Evolutionary conservation across 1,139 yeast species (phyloP).

Genomic region (Schwanniomyces etchellsii): DNA sequence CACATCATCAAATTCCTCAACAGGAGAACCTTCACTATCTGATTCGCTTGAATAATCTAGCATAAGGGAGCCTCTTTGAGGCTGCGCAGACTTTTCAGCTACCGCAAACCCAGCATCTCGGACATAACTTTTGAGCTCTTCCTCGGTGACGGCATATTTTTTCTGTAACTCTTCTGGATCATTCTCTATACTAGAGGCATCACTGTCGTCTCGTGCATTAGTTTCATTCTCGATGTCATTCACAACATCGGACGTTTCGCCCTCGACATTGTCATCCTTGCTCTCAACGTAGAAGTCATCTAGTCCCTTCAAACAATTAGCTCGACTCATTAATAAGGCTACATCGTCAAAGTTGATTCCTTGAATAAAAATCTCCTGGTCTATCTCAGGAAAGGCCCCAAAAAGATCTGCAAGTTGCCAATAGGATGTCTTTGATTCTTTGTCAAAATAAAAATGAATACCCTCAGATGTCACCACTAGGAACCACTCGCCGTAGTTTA

Average conservation of each 20-base stretch:
- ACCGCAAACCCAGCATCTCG: neutral
- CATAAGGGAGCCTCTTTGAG: neutral
- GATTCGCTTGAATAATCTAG: neutral
- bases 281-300: slow-evolving; percentile 1
- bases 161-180: slow-evolving; percentile 2
- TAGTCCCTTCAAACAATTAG: slow-evolving; percentile 19
- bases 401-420: slow-evolving; percentile 31
- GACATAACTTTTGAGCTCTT: neutral
- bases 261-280: slow-evolving; percentile 4
- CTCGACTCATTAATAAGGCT: slow-evolving; percentile 24
- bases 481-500: slow-evolving; percentile 23
- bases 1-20: neutral
- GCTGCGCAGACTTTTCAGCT: neutral
- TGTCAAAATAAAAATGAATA: slow-evolving; percentile 29
- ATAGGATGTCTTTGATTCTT: slow-evolving; percentile 14
- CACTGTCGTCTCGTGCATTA: slow-evolving; percentile 1
- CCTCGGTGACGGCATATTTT: neutral
- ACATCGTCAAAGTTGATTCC: slow-evolving; percentile 27
- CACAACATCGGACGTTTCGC: neutral
- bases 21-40: neutral
- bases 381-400: slow-evolving; percentile 10
- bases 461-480: slow-evolving; percentile 23
- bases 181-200: neutral
- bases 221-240: slow-evolving; percentile 1
- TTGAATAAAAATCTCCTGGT: slow-evolving; percentile 12